Evolutionary conservation across 441 rosid species (phyloP).

Genomic region (Eugenia klotzschiana): DNA sequence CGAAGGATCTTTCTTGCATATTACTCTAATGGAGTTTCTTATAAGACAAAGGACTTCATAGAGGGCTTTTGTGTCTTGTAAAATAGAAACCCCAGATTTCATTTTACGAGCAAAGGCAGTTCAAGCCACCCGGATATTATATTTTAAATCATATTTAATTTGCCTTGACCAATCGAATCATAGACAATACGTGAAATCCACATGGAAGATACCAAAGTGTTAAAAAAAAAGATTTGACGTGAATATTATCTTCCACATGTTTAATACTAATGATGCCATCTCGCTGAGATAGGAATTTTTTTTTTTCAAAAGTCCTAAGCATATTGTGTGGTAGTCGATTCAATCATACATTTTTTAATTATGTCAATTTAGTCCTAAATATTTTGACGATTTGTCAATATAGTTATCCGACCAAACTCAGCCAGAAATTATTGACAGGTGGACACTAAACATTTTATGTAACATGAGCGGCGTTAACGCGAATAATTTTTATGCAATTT

Average conservation of each 20-base stretch:
- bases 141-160: too few relatives aligned
- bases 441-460: background rate
- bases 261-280: background rate
- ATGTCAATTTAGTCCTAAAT: background rate
- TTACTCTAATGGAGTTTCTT: background rate
- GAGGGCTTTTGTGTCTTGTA: background rate
- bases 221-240: background rate
- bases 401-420: background rate
- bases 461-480: accelerated
- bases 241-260: background rate
- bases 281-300: background rate
- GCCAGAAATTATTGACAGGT: background rate
- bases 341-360: background rate
- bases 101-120: background rate
- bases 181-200: too few relatives aligned
- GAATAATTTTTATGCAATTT: background rate
- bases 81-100: background rate
- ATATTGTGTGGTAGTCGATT: accelerated
- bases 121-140: background rate
- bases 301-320: background rate
- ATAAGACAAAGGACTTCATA: background rate
- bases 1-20: background rate
- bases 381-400: background rate
- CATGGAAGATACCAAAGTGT: background rate
- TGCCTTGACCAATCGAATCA: background rate